Evolutionary conservation across 495 filamentous ascomycete genomes (phyloP).

Genomic region (Venustampulla echinocandica): DNA sequence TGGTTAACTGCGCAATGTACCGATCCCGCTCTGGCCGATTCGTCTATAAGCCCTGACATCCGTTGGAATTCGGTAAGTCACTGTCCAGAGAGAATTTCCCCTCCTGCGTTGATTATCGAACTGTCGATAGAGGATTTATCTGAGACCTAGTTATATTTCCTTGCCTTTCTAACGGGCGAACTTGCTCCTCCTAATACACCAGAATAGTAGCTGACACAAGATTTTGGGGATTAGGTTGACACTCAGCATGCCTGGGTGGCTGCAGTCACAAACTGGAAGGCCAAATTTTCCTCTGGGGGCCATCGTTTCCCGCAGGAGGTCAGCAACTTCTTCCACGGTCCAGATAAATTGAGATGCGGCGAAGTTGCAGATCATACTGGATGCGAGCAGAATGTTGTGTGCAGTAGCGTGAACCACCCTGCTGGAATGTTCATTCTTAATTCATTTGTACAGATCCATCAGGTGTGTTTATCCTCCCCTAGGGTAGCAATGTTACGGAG

Average conservation of each 20-base stretch:
- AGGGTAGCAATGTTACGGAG: neutral
- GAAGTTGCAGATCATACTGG: neutral
- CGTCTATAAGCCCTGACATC: neutral
- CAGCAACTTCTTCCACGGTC: conserved; percentile 5
- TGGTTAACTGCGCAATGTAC: neutral
- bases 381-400: neutral
- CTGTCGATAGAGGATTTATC: too few relatives aligned
- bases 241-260: neutral
- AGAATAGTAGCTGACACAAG: too few relatives aligned
- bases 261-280: neutral
- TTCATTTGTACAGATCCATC: neutral
- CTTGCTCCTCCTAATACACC: too few relatives aligned
- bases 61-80: neutral
- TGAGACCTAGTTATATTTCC: too few relatives aligned
- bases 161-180: too few relatives aligned
- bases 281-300: neutral
- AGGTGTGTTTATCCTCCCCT: neutral
- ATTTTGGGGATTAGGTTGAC: too few relatives aligned
- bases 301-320: conserved; percentile 3
- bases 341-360: neutral
- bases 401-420: neutral
- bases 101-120: too few relatives aligned
- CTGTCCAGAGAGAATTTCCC: too few relatives aligned
- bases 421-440: conserved; percentile 1
- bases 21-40: neutral